Evolutionary conservation across 345 rosid genomes (phyloP).

Genomic region (Hibiscus mutabilis): DNA sequence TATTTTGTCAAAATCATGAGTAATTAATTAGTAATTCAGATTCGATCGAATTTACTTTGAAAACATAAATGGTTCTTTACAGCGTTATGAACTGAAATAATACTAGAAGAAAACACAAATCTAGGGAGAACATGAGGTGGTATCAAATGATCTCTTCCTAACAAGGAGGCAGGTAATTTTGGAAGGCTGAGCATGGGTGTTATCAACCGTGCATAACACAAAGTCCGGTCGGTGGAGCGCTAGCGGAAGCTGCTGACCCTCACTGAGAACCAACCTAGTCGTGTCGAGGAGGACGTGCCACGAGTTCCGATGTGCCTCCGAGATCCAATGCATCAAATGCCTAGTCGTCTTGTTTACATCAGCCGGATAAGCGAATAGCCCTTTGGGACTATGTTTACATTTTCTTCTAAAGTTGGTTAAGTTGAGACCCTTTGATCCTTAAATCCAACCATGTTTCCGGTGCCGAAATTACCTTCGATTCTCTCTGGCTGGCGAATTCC

Average conservation of each 20-base stretch:
- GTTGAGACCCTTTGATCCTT: slow-evolving; percentile 74
- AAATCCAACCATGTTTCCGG: slow-evolving; percentile 67
- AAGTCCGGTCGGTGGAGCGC: slow-evolving; percentile 65
- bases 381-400: slow-evolving; percentile 58
- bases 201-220: slow-evolving; percentile 47
- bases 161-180: slow-evolving; percentile 56
- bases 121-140: slow-evolving; percentile 23
- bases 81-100: not conserved
- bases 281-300: slow-evolving; percentile 73
- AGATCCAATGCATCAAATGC: slow-evolving; percentile 64
- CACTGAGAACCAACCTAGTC: slow-evolving; percentile 37
- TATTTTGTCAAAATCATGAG: not conserved
- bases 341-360: slow-evolving; percentile 47
- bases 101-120: not conserved
- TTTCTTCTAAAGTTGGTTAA: slow-evolving; percentile 67
- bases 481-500: slow-evolving; percentile 60
- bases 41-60: not conserved
- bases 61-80: not conserved
- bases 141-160: slow-evolving; percentile 59
- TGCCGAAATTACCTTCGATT: slow-evolving; percentile 53
- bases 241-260: slow-evolving; percentile 39
- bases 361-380: slow-evolving; percentile 57
- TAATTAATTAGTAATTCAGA: not conserved
- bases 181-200: slow-evolving; percentile 35
- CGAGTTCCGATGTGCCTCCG: slow-evolving; percentile 63